phyloP scores from a whole-genome alignment of 495 filamentous ascomycete species.

The Trichoderma asperelloides region DNA sequence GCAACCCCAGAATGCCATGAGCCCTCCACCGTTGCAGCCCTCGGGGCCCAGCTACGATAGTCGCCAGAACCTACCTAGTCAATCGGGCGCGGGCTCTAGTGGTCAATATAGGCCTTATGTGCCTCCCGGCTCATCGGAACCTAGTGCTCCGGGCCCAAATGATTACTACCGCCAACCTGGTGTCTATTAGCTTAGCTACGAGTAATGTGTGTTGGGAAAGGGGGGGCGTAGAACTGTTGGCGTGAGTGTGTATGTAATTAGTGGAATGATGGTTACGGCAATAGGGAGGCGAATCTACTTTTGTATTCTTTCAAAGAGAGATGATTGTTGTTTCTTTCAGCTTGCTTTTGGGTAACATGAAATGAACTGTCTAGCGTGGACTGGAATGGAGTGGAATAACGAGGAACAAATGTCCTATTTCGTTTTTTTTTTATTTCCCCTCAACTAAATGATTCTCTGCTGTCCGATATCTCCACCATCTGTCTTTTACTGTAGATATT shows the following conservation, averaged over 20 bases:
- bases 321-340: neutral
- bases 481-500: neutral
- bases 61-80: slow-evolving; percentile 33
- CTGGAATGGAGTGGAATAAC: neutral
- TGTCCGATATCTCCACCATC: neutral
- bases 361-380: neutral
- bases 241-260: neutral
- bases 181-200: neutral
- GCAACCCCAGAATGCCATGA: slow-evolving; percentile 30
- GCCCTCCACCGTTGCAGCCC: slow-evolving; percentile 33
- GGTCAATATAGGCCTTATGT: slow-evolving; percentile 37
- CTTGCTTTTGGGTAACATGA: neutral
- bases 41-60: slow-evolving; percentile 30
- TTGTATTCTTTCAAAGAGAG: neutral
- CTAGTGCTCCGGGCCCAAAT: slow-evolving; percentile 9
- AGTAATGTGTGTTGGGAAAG: neutral
- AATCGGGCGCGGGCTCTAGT: slow-evolving; percentile 15
- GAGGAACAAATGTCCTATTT: neutral
- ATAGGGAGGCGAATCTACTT: neutral
- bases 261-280: neutral
- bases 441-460: neutral
- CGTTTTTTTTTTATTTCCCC: neutral
- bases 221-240: no score
- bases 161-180: slow-evolving; percentile 7
- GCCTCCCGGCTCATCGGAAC: slow-evolving; percentile 16